Conservation (phyloP, 1,284 basidiomycete species). For the Fomitopsis schrenkii region DNA sequence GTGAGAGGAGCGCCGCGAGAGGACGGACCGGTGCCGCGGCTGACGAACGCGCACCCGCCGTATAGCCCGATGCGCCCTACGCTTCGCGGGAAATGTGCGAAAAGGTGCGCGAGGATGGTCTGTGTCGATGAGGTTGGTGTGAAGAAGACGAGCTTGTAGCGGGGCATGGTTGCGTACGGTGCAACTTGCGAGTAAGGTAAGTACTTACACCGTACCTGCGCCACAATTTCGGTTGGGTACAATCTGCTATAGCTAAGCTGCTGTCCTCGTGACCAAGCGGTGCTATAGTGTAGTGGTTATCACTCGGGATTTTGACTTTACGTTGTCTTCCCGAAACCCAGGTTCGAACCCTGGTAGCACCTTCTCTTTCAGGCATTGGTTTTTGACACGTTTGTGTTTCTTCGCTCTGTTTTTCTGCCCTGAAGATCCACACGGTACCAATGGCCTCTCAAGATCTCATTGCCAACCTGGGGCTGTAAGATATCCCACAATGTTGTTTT, state of each 20-base stretch:
- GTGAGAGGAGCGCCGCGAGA: background rate
- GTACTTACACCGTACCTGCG: too few relatives aligned
- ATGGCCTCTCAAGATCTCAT: too few relatives aligned
- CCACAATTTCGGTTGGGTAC: too few relatives aligned
- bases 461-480: too few relatives aligned
- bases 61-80: conserved; percentile 50
- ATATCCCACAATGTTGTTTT: too few relatives aligned
- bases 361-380: too few relatives aligned
- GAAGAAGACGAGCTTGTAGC: conserved; percentile 21
- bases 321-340: conserved; percentile 20
- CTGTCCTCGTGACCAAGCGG: background rate
- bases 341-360: conserved; percentile 28
- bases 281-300: conserved; percentile 27
- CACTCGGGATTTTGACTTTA: conserved; percentile 22
- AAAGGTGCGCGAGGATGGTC: conserved; percentile 39
- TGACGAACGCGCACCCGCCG: conserved; percentile 48
- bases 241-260: too few relatives aligned
- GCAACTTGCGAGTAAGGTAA: background rate
- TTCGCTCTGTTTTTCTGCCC: too few relatives aligned
- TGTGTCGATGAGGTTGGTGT: conserved; percentile 36
- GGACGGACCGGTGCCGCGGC: conserved; percentile 41
- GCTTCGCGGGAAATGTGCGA: conserved; percentile 37
- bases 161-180: conserved; percentile 4
- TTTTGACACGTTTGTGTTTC: too few relatives aligned
- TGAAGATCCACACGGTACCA: too few relatives aligned